These are phyloP conservation scores for Nectriaceae sp. DNA, from an alignment of 2,329 filamentous ascomycete genomes.

Conservation along the genomic window DNA sequence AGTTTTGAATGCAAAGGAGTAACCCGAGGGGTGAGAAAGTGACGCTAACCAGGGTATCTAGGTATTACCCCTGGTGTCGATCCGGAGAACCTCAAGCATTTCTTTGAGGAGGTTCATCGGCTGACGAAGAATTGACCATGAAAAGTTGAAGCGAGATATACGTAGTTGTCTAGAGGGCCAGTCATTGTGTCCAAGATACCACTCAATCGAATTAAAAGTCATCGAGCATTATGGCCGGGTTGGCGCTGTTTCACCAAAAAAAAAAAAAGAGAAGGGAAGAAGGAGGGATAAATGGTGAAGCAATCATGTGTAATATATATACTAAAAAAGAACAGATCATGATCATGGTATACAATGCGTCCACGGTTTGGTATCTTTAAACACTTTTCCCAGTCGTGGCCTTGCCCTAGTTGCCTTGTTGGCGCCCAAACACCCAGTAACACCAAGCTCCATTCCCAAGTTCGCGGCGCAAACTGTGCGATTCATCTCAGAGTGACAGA, in stretches of 20 bases:
- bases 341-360: slow-evolving; percentile 14
- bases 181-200: neutral
- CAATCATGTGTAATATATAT: slow-evolving; percentile 16
- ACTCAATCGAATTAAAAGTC: neutral
- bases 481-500: neutral
- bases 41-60: slow-evolving; percentile 36
- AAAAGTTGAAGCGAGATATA: no score
- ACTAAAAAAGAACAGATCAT: slow-evolving; percentile 14
- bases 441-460: neutral
- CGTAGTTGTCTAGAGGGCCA: no score
- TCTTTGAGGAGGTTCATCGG: slow-evolving; percentile 88
- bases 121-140: slow-evolving; percentile 52
- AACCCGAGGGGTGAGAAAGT: neutral
- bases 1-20: slow-evolving; percentile 35
- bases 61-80: slow-evolving; percentile 94
- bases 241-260: neutral
- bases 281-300: neutral
- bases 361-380: slow-evolving; percentile 24
- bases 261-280: slow-evolving; percentile 1
- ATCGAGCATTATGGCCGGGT: neutral
- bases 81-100: slow-evolving; percentile 90
- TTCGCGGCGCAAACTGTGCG: neutral
- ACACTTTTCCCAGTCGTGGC: slow-evolving; percentile 14
- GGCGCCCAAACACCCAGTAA: neutral
- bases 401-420: slow-evolving; percentile 3